Evolutionary conservation across 441 rosid genomes (phyloP), one percentile per base, ranked within the genome.

Genomic region (Pelargonium australe): DNA sequence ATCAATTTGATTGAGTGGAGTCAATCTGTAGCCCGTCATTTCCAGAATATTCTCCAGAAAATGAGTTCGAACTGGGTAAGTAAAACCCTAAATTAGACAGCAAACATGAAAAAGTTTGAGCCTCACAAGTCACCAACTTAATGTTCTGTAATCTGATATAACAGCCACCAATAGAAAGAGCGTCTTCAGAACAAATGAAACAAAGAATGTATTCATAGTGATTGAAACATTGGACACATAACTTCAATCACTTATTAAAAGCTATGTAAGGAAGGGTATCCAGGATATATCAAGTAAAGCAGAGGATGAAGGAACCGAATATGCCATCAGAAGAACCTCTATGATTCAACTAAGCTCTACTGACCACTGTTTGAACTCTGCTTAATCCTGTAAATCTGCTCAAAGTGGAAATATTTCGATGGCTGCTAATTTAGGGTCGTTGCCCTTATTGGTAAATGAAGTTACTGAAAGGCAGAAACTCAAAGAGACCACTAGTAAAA

Each of bases 1-100:
- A 85, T 95, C 99, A 79, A 95, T 80, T 89, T 95, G 99, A 79
- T 92, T 95, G 75, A 79, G 86, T 72, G 98, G 85, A 75, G 86
- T 81, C 81, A 95, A 70, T 85, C 87, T 89, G 79, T 87, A 87
- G 57, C 98, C 96, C 43, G 97, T 91, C 77, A 85, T 83, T 80
- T 92, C 97, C 79, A 95, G 73, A 47, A 87, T 84, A 77, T 95
- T 97, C 83, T 95, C 99, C 73, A 95, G 77, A 80, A 95, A 95
- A 51, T 85, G 95, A 44, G 86, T 80, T 77, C 80, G 86, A 70
- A 92, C 99, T 6, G 98, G 91, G 82, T 87, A 77, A 64, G 98
- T 86, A 77, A 95, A 95, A 10, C 99, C 99, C 99, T 95, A 79
- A 71, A 76, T 58, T 58, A 58, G 63, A 58, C 61, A 71, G 66